Evolutionary conservation across 352 stramenopile genomes (phyloP), one percentile per base, ranked within the genome.

Genomic region (Phytophthora rubi): DNA sequence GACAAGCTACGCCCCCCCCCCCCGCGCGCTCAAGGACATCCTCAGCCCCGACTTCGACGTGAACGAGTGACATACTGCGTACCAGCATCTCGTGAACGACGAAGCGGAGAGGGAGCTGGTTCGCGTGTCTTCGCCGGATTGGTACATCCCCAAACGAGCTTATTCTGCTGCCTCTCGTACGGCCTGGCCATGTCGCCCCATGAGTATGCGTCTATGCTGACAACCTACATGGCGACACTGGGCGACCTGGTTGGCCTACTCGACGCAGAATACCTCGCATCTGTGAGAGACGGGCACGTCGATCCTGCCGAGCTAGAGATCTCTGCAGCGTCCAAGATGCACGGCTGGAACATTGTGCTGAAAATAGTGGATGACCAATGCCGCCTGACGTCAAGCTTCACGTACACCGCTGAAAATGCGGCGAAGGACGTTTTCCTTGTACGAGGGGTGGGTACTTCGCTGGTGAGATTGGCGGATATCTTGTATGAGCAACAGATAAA

Each of bases 381-480:
- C 23, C 23, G 23, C 23, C 23, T 26, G 23, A 26, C 30, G 12
- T 56, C 57, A 9, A 55, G 9, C 9, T 64, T 64, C 57, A 55
- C 32, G 1, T 64, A 56, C 13, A 33, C 18, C 3, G 30, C 35
- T 4, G 44, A 64, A 37, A 55, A 48, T 49, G 57, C 57, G 32
- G 55, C 28, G 8, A 64, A 56, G n/a, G 7, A 26, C 23, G 30
- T 64, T 6, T 39, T 35, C 16, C 57, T 64, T 4, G 57, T 64
- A 13, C 45, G 57, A 48, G 57, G 44, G 57, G 45, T 21, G 57
- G 44, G 18, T 56, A 48, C 18, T 64, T 56, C 49, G 45, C 57
- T 33, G 45, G 49, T 53, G n/a, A 48, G 5, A 28, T 54, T n/a
- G 55, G 53, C 33, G 55, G 39, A 15, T 62, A 62, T 26, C 0